These are phyloP conservation scores for Yamadazyma songkhlaensis DNA, from an alignment of 1,139 yeast genomes.

Conservation along the genomic window DNA sequence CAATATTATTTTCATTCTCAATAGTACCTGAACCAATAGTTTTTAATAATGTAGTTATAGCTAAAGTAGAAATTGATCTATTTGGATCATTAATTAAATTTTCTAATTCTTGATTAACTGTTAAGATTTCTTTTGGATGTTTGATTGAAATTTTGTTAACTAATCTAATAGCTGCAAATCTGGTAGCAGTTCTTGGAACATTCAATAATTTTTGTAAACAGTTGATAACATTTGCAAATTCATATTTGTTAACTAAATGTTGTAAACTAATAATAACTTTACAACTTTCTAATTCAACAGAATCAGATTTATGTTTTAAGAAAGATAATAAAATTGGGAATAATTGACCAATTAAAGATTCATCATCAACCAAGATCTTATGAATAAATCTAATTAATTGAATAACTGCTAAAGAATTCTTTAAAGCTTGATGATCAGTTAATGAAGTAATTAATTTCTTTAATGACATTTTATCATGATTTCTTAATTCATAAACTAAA, in stretches of 20 bases:
- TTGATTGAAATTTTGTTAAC: slow-evolving; percentile 81
- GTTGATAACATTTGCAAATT: slow-evolving; percentile 61
- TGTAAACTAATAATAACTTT: slow-evolving; percentile 70
- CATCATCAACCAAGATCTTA: slow-evolving; percentile 62
- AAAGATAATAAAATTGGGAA: slow-evolving; percentile 67
- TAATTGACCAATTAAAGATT: slow-evolving; percentile 51
- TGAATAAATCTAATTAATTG: slow-evolving; percentile 83
- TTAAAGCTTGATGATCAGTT: slow-evolving; percentile 58
- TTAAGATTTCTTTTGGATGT: slow-evolving; percentile 74
- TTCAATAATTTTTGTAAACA: slow-evolving; percentile 74
- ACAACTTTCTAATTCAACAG: slow-evolving; percentile 93
- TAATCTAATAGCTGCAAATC: slow-evolving; percentile 91
- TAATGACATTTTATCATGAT: slow-evolving; percentile 92
- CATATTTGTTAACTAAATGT: slow-evolving; percentile 56
- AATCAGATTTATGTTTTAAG: slow-evolving; percentile 80
- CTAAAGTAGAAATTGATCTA: slow-evolving; percentile 96
- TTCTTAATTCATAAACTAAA: slow-evolving; percentile 79
- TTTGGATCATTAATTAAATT: slow-evolving; percentile 81
- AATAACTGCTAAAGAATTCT: slow-evolving; percentile 74
- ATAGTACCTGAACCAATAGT: slow-evolving; percentile 78
- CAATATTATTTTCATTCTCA: slow-evolving; percentile 28
- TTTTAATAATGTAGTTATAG: slow-evolving; percentile 91
- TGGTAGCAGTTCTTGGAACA: slow-evolving; percentile 88
- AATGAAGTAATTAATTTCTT: slow-evolving; percentile 86
- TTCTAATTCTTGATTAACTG: slow-evolving; percentile 77